Evolutionary conservation across 2,329 filamentous ascomycete genomes (phyloP).

Genomic region (Aspergillus alliaceus): DNA sequence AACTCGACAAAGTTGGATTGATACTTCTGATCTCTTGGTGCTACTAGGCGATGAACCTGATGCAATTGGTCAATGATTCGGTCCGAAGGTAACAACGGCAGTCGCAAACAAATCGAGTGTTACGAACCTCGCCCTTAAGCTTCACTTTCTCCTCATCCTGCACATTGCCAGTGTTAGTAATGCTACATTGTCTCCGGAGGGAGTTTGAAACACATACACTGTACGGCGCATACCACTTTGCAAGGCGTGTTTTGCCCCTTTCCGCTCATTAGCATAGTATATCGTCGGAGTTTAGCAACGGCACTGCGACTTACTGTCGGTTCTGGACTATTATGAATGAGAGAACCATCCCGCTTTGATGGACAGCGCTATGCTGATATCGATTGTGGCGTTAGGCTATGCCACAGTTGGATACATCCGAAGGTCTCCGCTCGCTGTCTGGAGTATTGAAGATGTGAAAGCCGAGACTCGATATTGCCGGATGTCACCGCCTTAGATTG

Average conservation of each 20-base stretch:
- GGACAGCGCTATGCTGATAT: conserved; percentile 17
- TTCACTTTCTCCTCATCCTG: conserved; percentile 98
- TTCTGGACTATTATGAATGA: conserved; percentile 91
- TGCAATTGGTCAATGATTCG: conserved; percentile 10
- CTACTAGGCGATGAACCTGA: conserved; percentile 93
- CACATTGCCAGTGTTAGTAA: neutral
- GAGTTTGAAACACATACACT: conserved; percentile 54
- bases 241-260: conserved; percentile 95
- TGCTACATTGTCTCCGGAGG: neutral
- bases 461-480: conserved; percentile 30
- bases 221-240: conserved; percentile 99
- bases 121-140: conserved; percentile 86
- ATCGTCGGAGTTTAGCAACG: neutral
- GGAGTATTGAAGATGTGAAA: conserved; percentile 19
- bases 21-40: conserved; percentile 97
- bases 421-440: conserved; percentile 26
- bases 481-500: conserved; percentile 23
- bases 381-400: conserved; percentile 1
- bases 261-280: conserved; percentile 23
- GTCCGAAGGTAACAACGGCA: neutral
- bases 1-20: conserved; percentile 99
- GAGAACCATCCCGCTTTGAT: conserved; percentile 56
- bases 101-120: conserved; percentile 1
- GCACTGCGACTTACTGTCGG: conserved; percentile 62
- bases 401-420: conserved; percentile 1